Conservation (phyloP, 371 early-diverging fungal genomes). For the Syncephalastrum racemosum region DNA sequence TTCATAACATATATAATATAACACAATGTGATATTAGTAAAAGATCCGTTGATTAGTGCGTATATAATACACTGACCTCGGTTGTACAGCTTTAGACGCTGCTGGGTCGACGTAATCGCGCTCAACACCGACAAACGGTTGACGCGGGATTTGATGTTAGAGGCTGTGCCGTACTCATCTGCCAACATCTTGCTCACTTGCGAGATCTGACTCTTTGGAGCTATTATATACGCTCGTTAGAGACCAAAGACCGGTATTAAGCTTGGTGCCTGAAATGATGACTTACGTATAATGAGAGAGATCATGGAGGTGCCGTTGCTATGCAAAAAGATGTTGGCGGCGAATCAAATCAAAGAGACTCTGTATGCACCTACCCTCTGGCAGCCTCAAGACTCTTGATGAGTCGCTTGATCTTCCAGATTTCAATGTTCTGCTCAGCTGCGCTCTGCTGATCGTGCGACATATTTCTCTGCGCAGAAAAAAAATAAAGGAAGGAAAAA, state of each 20-base stretch:
- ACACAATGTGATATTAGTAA: neutral
- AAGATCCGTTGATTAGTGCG: neutral
- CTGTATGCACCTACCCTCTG: constrained; percentile 78
- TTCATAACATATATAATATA: neutral
- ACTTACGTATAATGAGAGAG: constrained; percentile 91
- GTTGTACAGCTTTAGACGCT: constrained; percentile 95
- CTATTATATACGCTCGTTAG: constrained; percentile 17
- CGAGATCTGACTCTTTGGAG: constrained; percentile 95
- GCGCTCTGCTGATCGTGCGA: neutral
- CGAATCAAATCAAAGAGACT: neutral
- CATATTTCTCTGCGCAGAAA: no score
- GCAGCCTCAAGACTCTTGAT: constrained; percentile 96
- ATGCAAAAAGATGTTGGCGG: constrained; percentile 9
- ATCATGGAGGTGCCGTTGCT: constrained; percentile 99
- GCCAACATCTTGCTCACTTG: constrained; percentile 94
- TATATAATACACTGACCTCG: constrained; percentile 44
- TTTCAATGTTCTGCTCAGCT: constrained; percentile 77
- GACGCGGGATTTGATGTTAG: constrained; percentile 99
- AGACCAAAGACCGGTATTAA: neutral
- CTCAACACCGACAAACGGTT: constrained; percentile 97
- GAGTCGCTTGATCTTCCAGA: constrained; percentile 98
- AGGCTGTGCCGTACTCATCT: constrained; percentile 99
- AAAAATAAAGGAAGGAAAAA: no score
- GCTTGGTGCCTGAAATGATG: neutral
- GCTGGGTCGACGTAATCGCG: constrained; percentile 99